These are phyloP conservation scores for Pythium biforme DNA, from an alignment of 352 stramenopile species.

Conservation along the genomic window DNA sequence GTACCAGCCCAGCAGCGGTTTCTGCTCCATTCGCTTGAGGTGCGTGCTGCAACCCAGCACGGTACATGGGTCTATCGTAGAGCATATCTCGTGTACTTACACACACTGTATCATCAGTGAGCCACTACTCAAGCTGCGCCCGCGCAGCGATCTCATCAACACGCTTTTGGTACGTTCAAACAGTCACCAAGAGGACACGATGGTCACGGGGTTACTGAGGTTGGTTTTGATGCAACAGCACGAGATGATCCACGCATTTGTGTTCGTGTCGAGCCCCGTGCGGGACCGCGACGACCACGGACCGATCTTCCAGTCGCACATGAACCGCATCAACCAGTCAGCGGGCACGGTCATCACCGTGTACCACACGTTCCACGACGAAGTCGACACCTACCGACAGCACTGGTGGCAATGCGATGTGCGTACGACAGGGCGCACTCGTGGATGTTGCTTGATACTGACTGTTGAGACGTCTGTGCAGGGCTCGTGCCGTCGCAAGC, in stretches of 20 bases:
- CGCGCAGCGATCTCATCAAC: conserved; percentile 82
- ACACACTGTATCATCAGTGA: conserved; percentile 37
- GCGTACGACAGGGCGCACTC: conserved; percentile 11
- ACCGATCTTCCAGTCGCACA: conserved; percentile 76
- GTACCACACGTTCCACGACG: conserved; percentile 89
- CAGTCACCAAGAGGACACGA: background rate
- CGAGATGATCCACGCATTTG: conserved; percentile 90
- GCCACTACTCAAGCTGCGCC: conserved; percentile 77
- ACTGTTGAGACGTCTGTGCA: conserved; percentile 16
- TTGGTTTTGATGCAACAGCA: conserved; percentile 40
- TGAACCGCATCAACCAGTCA: conserved; percentile 72
- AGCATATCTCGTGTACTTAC: background rate
- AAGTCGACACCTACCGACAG: conserved; percentile 83
- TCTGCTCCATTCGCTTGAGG: conserved; percentile 85
- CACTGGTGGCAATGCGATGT: conserved; percentile 88
- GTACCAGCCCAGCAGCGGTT: conserved; percentile 69
- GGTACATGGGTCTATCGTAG: background rate
- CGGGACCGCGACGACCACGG: conserved; percentile 87
- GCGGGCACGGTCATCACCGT: conserved; percentile 79
- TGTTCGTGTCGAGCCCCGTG: conserved; percentile 79
- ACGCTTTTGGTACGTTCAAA: conserved; percentile 60
- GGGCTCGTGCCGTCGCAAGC: conserved; percentile 55
- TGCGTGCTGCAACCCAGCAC: conserved; percentile 13
- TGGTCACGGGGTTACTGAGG: too few relatives aligned
- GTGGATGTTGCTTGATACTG: background rate